Conservation (phyloP, 257 asterid species). For the Solanum infundibuliforme region DNA sequence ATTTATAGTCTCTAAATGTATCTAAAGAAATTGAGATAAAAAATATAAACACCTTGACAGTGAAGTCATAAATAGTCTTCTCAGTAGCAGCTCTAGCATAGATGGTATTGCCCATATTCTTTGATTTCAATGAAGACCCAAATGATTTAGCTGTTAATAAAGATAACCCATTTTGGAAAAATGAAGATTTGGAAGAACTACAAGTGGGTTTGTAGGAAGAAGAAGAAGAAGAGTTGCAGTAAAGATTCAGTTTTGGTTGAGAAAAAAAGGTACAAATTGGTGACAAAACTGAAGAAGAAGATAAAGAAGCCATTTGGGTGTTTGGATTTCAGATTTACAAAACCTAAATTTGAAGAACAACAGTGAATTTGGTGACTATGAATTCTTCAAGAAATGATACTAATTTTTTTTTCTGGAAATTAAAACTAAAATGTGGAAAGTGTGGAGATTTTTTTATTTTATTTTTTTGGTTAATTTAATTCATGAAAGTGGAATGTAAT, state of each 20-base stretch:
- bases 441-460: background rate
- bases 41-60: constrained; percentile 52
- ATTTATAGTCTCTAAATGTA: background rate
- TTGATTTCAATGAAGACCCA: constrained; percentile 36
- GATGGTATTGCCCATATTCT: constrained; percentile 28
- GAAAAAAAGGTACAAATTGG: constrained; percentile 20
- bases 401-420: background rate
- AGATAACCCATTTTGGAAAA: constrained; percentile 45
- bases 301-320: constrained; percentile 19
- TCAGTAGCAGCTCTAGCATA: constrained; percentile 79
- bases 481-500: background rate
- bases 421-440: background rate
- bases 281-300: constrained; percentile 43
- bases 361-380: background rate
- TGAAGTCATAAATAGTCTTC: constrained; percentile 64
- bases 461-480: background rate
- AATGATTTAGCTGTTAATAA: constrained; percentile 23
- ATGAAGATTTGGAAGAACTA: constrained; percentile 43
- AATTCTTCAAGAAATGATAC: background rate
- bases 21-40: background rate
- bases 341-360: background rate
- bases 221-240: constrained; percentile 11
- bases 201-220: constrained; percentile 8
- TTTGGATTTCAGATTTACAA: background rate
- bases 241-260: constrained; percentile 20